Evolutionary conservation across 2,329 filamentous ascomycete genomes (phyloP).

Genomic region (Sarocladium brachiariae): DNA sequence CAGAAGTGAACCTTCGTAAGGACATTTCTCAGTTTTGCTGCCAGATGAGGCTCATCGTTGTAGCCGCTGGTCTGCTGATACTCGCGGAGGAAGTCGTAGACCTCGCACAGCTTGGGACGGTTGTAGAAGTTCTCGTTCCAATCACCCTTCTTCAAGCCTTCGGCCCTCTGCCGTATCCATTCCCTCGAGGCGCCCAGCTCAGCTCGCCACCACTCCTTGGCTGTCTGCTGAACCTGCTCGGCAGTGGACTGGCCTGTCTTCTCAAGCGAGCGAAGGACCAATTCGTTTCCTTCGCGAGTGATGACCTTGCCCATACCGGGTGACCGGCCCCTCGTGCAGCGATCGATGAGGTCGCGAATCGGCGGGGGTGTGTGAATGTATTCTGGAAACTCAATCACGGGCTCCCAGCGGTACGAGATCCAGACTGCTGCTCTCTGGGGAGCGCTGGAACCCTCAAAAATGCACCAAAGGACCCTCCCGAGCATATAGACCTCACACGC

Average conservation of each 20-base stretch:
- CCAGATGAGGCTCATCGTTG: not conserved
- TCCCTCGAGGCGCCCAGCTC: conserved; percentile 41
- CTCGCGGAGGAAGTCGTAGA: conserved; percentile 23
- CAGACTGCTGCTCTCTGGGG: conserved; percentile 50
- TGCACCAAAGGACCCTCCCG: conserved; percentile 53
- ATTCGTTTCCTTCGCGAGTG: conserved; percentile 35
- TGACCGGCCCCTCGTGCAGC: conserved; percentile 43
- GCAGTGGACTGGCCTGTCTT: conserved; percentile 26
- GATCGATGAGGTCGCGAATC: conserved; percentile 41
- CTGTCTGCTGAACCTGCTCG: conserved; percentile 29
- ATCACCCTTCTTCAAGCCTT: conserved; percentile 29
- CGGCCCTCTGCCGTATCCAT: conserved; percentile 36
- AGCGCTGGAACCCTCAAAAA: conserved; percentile 54
- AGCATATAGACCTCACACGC: conserved; percentile 57
- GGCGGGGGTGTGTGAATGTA: conserved; percentile 39
- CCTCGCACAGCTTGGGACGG: conserved; percentile 39
- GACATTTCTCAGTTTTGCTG: not conserved
- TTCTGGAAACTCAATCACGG: conserved; percentile 48
- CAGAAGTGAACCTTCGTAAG: not conserved
- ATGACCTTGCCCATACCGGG: conserved; percentile 37
- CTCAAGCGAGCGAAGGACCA: conserved; percentile 34
- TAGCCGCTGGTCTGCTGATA: not conserved
- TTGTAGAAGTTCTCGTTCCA: conserved; percentile 47
- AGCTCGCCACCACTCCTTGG: conserved; percentile 39
- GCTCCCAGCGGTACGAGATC: conserved; percentile 52